phyloP scores from a whole-genome alignment of 805 yeast genomes.

The Metschnikowia colocasiae region DNA sequence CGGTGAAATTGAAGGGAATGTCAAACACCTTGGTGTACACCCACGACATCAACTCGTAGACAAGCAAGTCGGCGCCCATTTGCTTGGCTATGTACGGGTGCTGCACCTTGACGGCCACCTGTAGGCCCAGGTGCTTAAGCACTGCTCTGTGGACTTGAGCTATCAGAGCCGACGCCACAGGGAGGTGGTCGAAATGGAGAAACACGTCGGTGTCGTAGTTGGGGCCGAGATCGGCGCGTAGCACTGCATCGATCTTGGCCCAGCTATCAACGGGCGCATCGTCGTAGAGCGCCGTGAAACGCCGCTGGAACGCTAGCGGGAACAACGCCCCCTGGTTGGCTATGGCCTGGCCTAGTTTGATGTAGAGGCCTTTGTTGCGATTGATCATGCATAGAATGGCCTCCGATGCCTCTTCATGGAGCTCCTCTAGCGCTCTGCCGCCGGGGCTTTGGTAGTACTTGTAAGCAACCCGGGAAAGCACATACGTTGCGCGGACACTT shows the following conservation, averaged over 20 bases:
- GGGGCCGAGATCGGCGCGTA: slow-evolving; percentile 40
- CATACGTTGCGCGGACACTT: slow-evolving; percentile 48
- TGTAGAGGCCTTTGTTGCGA: slow-evolving; percentile 49
- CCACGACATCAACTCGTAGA: slow-evolving; percentile 50
- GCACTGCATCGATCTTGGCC: slow-evolving; percentile 39
- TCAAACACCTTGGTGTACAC: slow-evolving; percentile 58
- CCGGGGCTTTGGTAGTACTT: slow-evolving; percentile 51
- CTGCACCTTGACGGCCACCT: slow-evolving; percentile 65
- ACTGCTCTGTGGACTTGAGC: slow-evolving; percentile 65
- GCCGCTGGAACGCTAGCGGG: slow-evolving; percentile 60
- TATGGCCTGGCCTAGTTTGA: slow-evolving; percentile 74
- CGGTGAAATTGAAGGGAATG: slow-evolving; percentile 56
- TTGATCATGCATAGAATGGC: slow-evolving; percentile 26
- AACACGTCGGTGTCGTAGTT: slow-evolving; percentile 40
- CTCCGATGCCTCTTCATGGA: slow-evolving; percentile 59
- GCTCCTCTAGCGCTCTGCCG: slow-evolving; percentile 37
- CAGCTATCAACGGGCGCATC: slow-evolving; percentile 61
- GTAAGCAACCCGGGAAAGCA: slow-evolving; percentile 48
- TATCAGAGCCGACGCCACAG: slow-evolving; percentile 72
- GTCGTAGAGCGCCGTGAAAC: slow-evolving; percentile 59
- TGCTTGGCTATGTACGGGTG: slow-evolving; percentile 61
- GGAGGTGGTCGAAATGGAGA: slow-evolving; percentile 46
- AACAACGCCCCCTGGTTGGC: slow-evolving; percentile 71
- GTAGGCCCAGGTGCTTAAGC: slow-evolving; percentile 40
- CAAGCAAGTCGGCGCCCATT: slow-evolving; percentile 55